Evolutionary conservation across 2,329 filamentous ascomycete species (phyloP).

Genomic region (Bipolaris zeicola): DNA sequence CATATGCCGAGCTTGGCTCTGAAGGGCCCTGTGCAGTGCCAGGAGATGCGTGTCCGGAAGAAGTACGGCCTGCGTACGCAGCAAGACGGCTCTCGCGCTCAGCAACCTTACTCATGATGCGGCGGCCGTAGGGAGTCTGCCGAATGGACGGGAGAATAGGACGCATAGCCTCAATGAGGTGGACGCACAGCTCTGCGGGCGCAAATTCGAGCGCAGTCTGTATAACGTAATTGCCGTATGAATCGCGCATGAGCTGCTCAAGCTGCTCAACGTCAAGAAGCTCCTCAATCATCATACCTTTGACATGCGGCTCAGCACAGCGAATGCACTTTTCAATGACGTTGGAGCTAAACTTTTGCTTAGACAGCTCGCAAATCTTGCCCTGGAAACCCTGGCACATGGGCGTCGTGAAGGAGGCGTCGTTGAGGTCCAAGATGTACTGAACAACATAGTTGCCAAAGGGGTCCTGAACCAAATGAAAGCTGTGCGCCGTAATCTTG

Average conservation of each 20-base stretch:
- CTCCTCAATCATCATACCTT: conserved; percentile 83
- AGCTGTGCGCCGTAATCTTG: conserved; percentile 87
- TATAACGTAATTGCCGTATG: conserved; percentile 96
- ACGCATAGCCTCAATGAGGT: conserved; percentile 82
- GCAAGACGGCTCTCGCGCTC: conserved; percentile 55
- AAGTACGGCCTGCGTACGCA: conserved; percentile 36
- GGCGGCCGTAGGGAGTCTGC: conserved; percentile 90
- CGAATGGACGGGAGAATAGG: conserved; percentile 84
- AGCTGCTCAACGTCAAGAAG: conserved; percentile 76
- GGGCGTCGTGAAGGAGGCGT: conserved; percentile 85
- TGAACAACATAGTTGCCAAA: conserved; percentile 99
- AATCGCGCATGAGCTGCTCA: conserved; percentile 86
- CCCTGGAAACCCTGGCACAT: conserved; percentile 81
- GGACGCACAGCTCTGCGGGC: conserved; percentile 45
- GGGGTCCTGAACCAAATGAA: conserved; percentile 88
- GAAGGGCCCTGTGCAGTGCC: conserved; percentile 34
- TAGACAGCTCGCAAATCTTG: conserved; percentile 73
- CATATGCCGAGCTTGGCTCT: conserved; percentile 26
- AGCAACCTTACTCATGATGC: conserved; percentile 86
- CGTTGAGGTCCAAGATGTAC: conserved; percentile 93
- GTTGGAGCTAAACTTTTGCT: conserved; percentile 99
- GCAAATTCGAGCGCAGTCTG: conserved; percentile 73
- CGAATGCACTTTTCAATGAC: conserved; percentile 93
- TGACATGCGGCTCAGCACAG: conserved; percentile 75
- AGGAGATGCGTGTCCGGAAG: conserved; percentile 36